Percentiles rank a stretch among this genome's conserved stretches.
Conservation (phyloP, 2,329 filamentous ascomycete species). For the Ophiostoma piceae region DNA sequence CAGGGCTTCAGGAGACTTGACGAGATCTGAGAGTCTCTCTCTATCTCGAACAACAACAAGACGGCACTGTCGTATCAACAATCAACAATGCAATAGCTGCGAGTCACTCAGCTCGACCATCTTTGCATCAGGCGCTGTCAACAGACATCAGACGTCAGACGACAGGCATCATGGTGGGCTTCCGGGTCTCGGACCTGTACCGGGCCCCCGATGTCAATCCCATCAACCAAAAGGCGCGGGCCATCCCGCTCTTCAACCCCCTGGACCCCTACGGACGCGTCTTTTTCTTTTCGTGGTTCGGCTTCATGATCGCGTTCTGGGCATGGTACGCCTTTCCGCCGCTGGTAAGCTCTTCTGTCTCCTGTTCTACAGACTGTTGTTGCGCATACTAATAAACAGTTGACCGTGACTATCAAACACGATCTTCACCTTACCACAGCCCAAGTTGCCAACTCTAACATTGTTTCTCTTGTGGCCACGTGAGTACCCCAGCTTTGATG, state of each 20-base stretch:
- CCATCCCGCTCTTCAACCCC: constrained; percentile 73
- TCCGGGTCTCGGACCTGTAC: constrained; percentile 41
- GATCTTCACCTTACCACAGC: constrained; percentile 66
- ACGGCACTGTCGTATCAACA: neutral
- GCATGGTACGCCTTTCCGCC: constrained; percentile 92
- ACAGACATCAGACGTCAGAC: neutral
- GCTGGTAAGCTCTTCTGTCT: too few species aligned
- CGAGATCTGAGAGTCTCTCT: neutral
- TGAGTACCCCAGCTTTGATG: constrained; percentile 34
- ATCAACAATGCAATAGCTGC: constrained; percentile 1
- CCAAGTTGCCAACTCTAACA: constrained; percentile 84
- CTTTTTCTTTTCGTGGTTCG: constrained; percentile 85
- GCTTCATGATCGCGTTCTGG: constrained; percentile 83
- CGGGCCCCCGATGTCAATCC: constrained; percentile 70
- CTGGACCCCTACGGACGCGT: constrained; percentile 76
- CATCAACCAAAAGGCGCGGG: constrained; percentile 74
- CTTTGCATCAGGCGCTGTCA: neutral
- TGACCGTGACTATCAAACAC: constrained; percentile 70
- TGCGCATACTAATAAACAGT: constrained; percentile 34
- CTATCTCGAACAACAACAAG: neutral
- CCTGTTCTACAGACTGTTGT: neutral
- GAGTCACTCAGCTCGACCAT: neutral
- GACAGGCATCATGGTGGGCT: constrained; percentile 31
- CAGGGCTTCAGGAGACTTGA: neutral
- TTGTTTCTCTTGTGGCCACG: constrained; percentile 71